A percentile compares a stretch with the other conserved stretches of the same genome.
These are phyloP conservation scores for Yamadazyma epiphylla DNA, from an alignment of 1,139 yeast species.

Conservation along the genomic window DNA sequence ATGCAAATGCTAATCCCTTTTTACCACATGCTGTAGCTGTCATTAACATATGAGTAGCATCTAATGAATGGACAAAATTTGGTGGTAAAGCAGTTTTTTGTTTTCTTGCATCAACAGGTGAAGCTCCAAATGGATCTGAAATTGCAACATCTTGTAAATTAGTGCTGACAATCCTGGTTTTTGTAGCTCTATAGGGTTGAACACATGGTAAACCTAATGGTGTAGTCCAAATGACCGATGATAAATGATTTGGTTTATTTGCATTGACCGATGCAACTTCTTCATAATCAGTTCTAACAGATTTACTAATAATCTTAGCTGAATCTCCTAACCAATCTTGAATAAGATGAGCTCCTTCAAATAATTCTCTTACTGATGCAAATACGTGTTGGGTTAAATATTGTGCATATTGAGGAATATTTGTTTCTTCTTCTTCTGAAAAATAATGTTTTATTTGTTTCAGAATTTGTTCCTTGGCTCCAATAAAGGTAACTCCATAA, in stretches of 20 bases:
- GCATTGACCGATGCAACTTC: conserved; percentile 20
- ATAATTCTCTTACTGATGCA: conserved; percentile 78
- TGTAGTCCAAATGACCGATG: conserved; percentile 96
- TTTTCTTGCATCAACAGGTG: conserved; percentile 81
- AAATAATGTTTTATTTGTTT: conserved; percentile 53
- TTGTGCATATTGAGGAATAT: conserved; percentile 45
- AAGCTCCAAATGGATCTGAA: conserved; percentile 77
- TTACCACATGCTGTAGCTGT: conserved; percentile 81
- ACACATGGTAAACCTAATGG: conserved; percentile 93
- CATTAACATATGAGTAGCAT: conserved; percentile 94
- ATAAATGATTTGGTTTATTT: conserved; percentile 59
- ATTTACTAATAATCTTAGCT: conserved; percentile 76
- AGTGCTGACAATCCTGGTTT: conserved; percentile 64
- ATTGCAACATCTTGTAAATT: conserved; percentile 81
- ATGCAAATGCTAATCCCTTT: conserved; percentile 72
- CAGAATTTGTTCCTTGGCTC: conserved; percentile 85
- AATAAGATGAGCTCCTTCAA: conserved; percentile 88
- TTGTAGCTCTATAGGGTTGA: conserved; percentile 82
- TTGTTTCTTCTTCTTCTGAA: conserved; percentile 39
- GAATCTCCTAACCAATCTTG: conserved; percentile 95
- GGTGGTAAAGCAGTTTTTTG: conserved; percentile 96
- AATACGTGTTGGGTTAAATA: conserved; percentile 80
- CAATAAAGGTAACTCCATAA: conserved; percentile 93
- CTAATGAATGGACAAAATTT: conserved; percentile 89
- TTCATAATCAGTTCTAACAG: conserved; percentile 63